Evolutionary conservation across 2,329 filamentous ascomycete species (phyloP).

Genomic region (Fusarium irregulare): DNA sequence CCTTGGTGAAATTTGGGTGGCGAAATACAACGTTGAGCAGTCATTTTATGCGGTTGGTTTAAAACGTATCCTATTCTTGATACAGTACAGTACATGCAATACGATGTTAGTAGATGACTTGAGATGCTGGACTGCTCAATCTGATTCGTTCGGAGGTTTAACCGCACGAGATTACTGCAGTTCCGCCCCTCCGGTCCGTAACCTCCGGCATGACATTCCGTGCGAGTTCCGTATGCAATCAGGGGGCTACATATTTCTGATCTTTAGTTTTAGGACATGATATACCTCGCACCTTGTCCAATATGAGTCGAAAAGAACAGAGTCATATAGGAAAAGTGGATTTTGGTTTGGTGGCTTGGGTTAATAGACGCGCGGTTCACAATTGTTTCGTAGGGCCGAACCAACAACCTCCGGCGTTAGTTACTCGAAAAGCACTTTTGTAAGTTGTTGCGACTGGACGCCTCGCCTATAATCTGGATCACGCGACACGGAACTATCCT

Average conservation of each 20-base stretch:
- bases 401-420: neutral
- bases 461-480: neutral
- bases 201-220: conserved; percentile 26
- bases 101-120: neutral
- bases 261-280: too few species aligned
- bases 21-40: conserved; percentile 39
- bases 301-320: neutral
- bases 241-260: neutral
- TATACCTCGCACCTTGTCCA: neutral
- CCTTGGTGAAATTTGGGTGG: conserved; percentile 21
- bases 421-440: neutral
- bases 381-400: neutral
- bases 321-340: conserved; percentile 29
- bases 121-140: neutral
- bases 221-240: conserved; percentile 32
- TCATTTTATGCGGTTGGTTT: neutral
- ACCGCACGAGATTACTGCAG: conserved; percentile 12
- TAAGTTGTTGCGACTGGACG: conserved; percentile 24
- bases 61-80: neutral
- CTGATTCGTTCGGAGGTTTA: conserved; percentile 22
- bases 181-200: conserved; percentile 12
- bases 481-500: neutral
- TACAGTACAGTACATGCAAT: neutral
- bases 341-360: neutral
- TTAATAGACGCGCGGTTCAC: neutral